Base-by-base conservation (phyloP, 2,329 filamentous ascomycete genomes). In the Penicillium sp. region DNA sequence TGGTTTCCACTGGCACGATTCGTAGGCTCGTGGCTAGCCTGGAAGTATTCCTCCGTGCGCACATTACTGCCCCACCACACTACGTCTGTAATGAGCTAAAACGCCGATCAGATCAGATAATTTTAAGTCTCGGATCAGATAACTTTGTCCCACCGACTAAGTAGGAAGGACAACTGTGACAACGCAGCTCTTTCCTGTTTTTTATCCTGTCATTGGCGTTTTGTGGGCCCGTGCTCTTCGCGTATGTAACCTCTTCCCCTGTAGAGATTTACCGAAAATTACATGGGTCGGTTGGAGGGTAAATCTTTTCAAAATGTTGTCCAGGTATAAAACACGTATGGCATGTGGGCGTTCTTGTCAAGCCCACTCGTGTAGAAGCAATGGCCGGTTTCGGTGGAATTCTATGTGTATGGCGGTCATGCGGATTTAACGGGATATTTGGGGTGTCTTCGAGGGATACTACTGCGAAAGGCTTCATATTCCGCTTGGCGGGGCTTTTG, bases 81-180 rank as follows among this genome's bases (percentile, higher is more conserved):
- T 30, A 9, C 33, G n/a, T 6, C 2, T 18, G 28, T 53, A 58
- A 30, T 11, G 28, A 30, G 12, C 28, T 30, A 30, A 30, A 30
- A 30, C 28, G 28, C 28, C 12, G 8, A 5, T 30, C 33, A 9
- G 35, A 20, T 51, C 57, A 35, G 55, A 57, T 57, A 67, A 64
- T 14, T 65, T 64, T 42, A 62, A 57, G 33, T 63, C 61, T 35
- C 70, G 40, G 50, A 52, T 70, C 55, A 58, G 69, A n/a, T 52
- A 52, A 52, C 50, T 52, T 52, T 46, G 45, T 43, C 6, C n/a
- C 2, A 42, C 74, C n/a, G 40, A n/a, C n/a, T n/a, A 30, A 30
- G 28, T 5, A 30, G 2, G 28, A 30, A n/a, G n/a, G n/a, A n/a
- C n/a, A n/a, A n/a, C n/a, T n/a, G n/a, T n/a, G n/a, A n/a, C n/a